phyloP scores from a whole-genome alignment of 148 eudicot genomes.

The Cornus suecica region DNA sequence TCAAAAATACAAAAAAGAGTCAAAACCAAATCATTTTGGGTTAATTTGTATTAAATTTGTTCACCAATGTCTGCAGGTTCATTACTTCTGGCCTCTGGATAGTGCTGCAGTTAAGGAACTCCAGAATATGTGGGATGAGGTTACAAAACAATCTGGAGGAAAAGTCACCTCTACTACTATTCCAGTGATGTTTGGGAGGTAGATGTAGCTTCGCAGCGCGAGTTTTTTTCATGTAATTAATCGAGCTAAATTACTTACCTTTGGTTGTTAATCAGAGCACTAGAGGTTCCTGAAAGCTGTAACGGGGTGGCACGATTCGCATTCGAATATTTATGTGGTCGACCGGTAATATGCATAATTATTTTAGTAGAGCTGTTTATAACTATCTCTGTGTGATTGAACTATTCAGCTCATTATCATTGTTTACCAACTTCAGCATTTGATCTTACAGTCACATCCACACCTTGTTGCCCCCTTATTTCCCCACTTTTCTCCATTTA shows the following conservation, averaged over 20 bases:
- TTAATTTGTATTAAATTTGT: conserved; percentile 12
- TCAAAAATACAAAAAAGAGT: too few relatives aligned
- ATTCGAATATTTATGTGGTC: conserved; percentile 87
- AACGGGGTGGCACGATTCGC: conserved; percentile 82
- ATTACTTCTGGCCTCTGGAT: conserved; percentile 76
- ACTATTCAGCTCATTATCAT: not conserved
- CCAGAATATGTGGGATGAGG: conserved; percentile 59
- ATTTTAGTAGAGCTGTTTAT: not conserved
- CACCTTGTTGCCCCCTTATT: not conserved
- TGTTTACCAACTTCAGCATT: not conserved
- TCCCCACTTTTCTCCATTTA: not conserved
- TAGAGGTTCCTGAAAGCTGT: conserved; percentile 84
- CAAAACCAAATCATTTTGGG: too few relatives aligned
- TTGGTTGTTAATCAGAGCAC: conserved; percentile 36
- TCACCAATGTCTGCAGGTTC: conserved; percentile 46
- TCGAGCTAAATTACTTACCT: not conserved
- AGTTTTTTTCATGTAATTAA: not conserved
- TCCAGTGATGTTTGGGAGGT: conserved; percentile 98
- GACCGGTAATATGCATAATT: conserved; percentile 51
- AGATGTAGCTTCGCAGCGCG: conserved; percentile 2
- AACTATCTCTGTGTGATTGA: not conserved
- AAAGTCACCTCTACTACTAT: conserved; percentile 49
- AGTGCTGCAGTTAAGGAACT: conserved; percentile 43
- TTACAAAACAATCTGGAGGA: conserved; percentile 47
- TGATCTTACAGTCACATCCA: not conserved